Percentiles rank a stretch among this genome's conserved stretches.
Evolutionary conservation across 352 stramenopile species (phyloP).

Genomic region (Phytopythium litorale): DNA sequence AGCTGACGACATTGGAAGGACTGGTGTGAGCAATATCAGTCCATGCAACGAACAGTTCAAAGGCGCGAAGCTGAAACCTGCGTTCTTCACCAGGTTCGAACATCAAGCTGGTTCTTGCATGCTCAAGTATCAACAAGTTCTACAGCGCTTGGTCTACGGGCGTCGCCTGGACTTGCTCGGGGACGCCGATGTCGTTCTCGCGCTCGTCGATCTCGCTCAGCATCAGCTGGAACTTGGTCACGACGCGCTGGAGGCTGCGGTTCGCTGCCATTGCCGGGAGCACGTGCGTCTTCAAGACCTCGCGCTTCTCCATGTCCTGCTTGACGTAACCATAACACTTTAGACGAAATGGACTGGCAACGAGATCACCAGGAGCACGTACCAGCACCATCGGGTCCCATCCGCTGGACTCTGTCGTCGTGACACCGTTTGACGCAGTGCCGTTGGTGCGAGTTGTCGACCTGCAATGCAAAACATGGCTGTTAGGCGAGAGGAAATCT

Average conservation of each 20-base stretch:
- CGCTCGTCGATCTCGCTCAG: slow-evolving; percentile 60
- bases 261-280: slow-evolving; percentile 79
- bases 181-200: slow-evolving; percentile 23
- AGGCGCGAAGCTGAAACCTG: neutral
- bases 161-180: neutral
- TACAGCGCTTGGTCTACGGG: neutral
- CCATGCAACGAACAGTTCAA: no score
- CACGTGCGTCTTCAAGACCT: slow-evolving; percentile 65
- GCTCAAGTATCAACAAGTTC: neutral
- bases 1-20: neutral
- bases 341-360: slow-evolving; percentile 9
- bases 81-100: neutral
- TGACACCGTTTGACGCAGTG: neutral
- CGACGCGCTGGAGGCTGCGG: slow-evolving; percentile 74
- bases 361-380: slow-evolving; percentile 11
- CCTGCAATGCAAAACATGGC: neutral
- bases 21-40: no score
- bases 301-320: slow-evolving; percentile 69
- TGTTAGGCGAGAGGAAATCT: neutral
- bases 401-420: neutral
- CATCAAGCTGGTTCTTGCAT: neutral
- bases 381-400: slow-evolving; percentile 50
- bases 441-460: neutral
- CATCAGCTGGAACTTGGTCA: slow-evolving; percentile 83
- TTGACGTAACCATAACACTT: slow-evolving; percentile 6